Evolutionary conservation across 306 rosid genomes (phyloP).

Genomic region (Corylus americana): DNA sequence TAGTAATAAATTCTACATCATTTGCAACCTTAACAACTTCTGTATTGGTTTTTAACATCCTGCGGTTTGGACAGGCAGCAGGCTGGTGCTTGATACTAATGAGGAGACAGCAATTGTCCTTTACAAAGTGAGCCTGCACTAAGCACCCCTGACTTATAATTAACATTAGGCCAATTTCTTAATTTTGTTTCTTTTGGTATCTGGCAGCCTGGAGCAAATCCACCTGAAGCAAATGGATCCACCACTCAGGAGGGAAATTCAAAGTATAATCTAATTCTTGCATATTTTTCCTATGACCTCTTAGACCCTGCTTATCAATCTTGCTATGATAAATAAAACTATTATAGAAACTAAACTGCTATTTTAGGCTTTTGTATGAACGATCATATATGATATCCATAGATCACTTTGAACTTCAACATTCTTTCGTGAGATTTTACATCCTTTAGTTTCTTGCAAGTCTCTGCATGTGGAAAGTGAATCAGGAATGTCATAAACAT

Average conservation of each 20-base stretch:
- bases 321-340: constrained; percentile 8
- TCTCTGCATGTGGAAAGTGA: constrained; percentile 7
- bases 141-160: constrained; percentile 13
- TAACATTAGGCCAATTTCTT: constrained; percentile 8
- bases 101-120: constrained; percentile 94
- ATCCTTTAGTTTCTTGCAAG: constrained; percentile 7
- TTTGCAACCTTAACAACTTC: constrained; percentile 5
- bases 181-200: constrained; percentile 27
- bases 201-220: constrained; percentile 68
- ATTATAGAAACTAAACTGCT: constrained; percentile 2
- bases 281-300: not conserved
- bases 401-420: constrained; percentile 6
- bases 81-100: constrained; percentile 51
- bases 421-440: constrained; percentile 8
- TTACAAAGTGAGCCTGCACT: constrained; percentile 60
- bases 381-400: constrained; percentile 4
- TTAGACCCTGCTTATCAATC: not conserved
- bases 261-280: constrained; percentile 50
- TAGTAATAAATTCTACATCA: not conserved
- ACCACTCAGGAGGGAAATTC: constrained; percentile 69
- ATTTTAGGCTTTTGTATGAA: constrained; percentile 4
- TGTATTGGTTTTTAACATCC: constrained; percentile 32
- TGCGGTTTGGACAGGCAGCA: constrained; percentile 51
- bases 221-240: constrained; percentile 69
- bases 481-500: constrained; percentile 12